Conservation (phyloP, 2,329 filamentous ascomycete species). For the Fusarium nygamai region DNA sequence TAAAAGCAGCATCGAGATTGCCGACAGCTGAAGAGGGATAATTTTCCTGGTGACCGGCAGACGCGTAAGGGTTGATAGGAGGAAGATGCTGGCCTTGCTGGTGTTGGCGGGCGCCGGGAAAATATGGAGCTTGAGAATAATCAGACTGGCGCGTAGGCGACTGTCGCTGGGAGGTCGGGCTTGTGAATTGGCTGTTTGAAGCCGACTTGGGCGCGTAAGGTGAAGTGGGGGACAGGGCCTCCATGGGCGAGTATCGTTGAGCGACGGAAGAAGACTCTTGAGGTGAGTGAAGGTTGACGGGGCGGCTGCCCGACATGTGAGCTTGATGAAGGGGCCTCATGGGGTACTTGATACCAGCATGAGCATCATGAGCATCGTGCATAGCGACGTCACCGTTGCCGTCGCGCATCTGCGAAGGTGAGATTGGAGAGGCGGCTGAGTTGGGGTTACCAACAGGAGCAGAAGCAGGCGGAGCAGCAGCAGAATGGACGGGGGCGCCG, state of each 20-base stretch:
- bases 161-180: constrained; percentile 69
- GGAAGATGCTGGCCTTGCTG: constrained; percentile 73
- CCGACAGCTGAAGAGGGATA: constrained; percentile 79
- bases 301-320: constrained; percentile 65
- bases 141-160: constrained; percentile 79
- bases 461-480: constrained; percentile 42
- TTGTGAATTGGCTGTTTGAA: constrained; percentile 65
- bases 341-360: constrained; percentile 86
- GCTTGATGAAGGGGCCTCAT: constrained; percentile 82
- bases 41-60: constrained; percentile 66
- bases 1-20: constrained; percentile 74
- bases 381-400: constrained; percentile 82
- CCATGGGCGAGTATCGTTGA: constrained; percentile 96
- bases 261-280: constrained; percentile 80
- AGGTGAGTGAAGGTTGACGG: constrained; percentile 75
- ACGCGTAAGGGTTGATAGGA: constrained; percentile 75
- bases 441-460: constrained; percentile 61
- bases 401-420: constrained; percentile 70
- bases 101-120: constrained; percentile 51
- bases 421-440: constrained; percentile 67
- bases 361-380: constrained; percentile 86
- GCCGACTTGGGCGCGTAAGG: constrained; percentile 76
- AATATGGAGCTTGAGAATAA: constrained; percentile 70
- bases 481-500: constrained; percentile 46
- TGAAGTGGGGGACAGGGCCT: constrained; percentile 81